Conservation (phyloP, 768 basidiomycete species). For the Crepidotus variabilis region DNA sequence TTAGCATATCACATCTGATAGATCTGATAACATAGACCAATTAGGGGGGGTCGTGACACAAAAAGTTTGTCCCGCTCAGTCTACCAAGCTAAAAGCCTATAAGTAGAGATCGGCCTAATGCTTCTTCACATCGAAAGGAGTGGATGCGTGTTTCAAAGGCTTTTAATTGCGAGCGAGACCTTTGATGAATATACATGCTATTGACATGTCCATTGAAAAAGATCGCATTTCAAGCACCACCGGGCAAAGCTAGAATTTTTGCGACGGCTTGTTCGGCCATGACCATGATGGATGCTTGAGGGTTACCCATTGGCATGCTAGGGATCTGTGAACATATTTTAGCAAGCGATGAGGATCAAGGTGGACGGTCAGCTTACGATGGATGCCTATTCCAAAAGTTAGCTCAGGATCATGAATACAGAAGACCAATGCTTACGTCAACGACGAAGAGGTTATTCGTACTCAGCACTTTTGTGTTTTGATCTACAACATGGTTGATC, state of each 20-base stretch:
- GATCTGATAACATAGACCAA: too few species aligned
- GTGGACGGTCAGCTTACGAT: conserved; percentile 21
- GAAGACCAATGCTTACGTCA: conserved; percentile 33
- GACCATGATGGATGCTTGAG: conserved; percentile 53
- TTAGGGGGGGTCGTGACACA: too few species aligned
- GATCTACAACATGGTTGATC: conserved; percentile 54
- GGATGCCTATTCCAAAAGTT: conserved; percentile 25
- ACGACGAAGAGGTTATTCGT: conserved; percentile 52
- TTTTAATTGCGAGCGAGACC: too few species aligned
- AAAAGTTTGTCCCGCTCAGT: too few species aligned
- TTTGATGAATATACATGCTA: too few species aligned
- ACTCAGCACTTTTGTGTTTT: conserved; percentile 49
- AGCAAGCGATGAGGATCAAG: neutral
- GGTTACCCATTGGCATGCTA: conserved; percentile 54
- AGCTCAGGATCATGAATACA: conserved; percentile 1
- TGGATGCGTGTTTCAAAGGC: too few species aligned
- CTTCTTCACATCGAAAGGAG: too few species aligned
- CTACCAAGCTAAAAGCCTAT: too few species aligned
- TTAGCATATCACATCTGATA: too few species aligned
- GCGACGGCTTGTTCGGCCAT: conserved; percentile 55
- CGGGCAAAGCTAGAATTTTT: conserved; percentile 50
- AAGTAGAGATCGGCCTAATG: too few species aligned
- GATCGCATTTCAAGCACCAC: conserved; percentile 50
- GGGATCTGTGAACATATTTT: conserved; percentile 32
- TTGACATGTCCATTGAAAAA: too few species aligned